Conservation (phyloP, 2,329 filamentous ascomycete species). For the Monascus ruber region DNA sequence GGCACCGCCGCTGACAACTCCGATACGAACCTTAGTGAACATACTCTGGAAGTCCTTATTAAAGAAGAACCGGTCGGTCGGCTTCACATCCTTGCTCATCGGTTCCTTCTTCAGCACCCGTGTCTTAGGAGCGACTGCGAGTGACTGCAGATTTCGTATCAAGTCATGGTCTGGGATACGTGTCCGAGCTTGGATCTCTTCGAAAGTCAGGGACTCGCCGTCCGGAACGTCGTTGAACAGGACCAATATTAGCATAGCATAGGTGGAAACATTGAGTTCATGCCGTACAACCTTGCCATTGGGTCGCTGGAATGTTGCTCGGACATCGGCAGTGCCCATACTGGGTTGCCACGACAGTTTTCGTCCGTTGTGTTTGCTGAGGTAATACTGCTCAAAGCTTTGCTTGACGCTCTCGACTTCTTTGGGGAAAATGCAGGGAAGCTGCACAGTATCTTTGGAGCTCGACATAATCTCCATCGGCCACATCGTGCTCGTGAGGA, state of each 20-base stretch:
- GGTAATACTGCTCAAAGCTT: slow-evolving; percentile 82
- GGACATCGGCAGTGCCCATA: slow-evolving; percentile 77
- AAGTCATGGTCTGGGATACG: slow-evolving; percentile 67
- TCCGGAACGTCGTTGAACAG: slow-evolving; percentile 70
- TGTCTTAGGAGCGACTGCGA: slow-evolving; percentile 74
- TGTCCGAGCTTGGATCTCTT: slow-evolving; percentile 74
- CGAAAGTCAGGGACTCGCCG: slow-evolving; percentile 44
- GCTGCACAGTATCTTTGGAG: slow-evolving; percentile 35
- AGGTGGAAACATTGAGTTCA: slow-evolving; percentile 85
- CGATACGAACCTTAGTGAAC: slow-evolving; percentile 78
- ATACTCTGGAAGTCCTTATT: slow-evolving; percentile 74
- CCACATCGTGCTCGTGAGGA: slow-evolving; percentile 92
- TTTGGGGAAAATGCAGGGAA: slow-evolving; percentile 57
- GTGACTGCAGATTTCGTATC: slow-evolving; percentile 63
- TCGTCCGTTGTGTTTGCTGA: slow-evolving; percentile 74
- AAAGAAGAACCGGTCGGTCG: slow-evolving; percentile 68
- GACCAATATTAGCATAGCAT: slow-evolving; percentile 78
- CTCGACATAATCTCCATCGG: slow-evolving; percentile 74
- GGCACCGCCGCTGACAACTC: slow-evolving; percentile 61
- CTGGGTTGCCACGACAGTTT: slow-evolving; percentile 71
- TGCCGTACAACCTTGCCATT: slow-evolving; percentile 66
- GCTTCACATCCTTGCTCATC: slow-evolving; percentile 62
- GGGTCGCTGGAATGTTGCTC: slow-evolving; percentile 62
- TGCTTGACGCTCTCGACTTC: slow-evolving; percentile 65
- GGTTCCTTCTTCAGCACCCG: slow-evolving; percentile 72